These are phyloP conservation scores for Lodderomyces metapsilosis DNA, from an alignment of 1,139 yeast genomes.

Conservation along the genomic window DNA sequence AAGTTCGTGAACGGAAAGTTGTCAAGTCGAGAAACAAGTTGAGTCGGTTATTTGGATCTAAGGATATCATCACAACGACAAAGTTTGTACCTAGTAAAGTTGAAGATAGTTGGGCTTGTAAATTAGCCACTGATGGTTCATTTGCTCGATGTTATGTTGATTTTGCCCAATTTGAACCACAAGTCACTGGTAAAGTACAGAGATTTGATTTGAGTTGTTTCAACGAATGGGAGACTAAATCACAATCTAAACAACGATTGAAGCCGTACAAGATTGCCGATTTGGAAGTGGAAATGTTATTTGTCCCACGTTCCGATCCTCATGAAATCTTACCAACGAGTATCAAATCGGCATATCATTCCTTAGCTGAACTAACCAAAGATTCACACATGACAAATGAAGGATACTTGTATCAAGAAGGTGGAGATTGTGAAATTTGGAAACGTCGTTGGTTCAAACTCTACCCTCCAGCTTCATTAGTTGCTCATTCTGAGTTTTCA, in stretches of 20 bases:
- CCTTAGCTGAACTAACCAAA: conserved; percentile 45
- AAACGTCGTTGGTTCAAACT: conserved; percentile 63
- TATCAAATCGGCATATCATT: conserved; percentile 55
- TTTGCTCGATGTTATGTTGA: conserved; percentile 75
- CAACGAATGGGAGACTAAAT: conserved; percentile 75
- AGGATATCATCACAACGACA: conserved; percentile 52
- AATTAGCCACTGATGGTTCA: conserved; percentile 82
- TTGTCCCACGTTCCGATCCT: conserved; percentile 56
- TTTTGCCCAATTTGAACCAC: conserved; percentile 57
- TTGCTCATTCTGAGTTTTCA: conserved; percentile 64
- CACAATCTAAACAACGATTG: conserved; percentile 21
- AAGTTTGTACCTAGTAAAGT: conserved; percentile 51
- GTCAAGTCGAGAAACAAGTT: conserved; percentile 47
- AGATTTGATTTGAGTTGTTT: conserved; percentile 60
- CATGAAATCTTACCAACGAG: conserved; percentile 66
- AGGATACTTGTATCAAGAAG: conserved; percentile 74
- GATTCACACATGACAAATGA: conserved; percentile 42
- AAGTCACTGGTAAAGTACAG: conserved; percentile 52
- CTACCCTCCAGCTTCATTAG: conserved; percentile 60
- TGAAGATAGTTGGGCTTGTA: conserved; percentile 54
- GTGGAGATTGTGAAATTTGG: conserved; percentile 69
- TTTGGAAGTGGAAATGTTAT: conserved; percentile 71
- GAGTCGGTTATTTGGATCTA: conserved; percentile 49
- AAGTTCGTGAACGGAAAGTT: conserved; percentile 54
- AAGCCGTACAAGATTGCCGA: conserved; percentile 67